phyloP scores from a whole-genome alignment of 1,284 basidiomycete species.

The Marasmius fiardii region DNA sequence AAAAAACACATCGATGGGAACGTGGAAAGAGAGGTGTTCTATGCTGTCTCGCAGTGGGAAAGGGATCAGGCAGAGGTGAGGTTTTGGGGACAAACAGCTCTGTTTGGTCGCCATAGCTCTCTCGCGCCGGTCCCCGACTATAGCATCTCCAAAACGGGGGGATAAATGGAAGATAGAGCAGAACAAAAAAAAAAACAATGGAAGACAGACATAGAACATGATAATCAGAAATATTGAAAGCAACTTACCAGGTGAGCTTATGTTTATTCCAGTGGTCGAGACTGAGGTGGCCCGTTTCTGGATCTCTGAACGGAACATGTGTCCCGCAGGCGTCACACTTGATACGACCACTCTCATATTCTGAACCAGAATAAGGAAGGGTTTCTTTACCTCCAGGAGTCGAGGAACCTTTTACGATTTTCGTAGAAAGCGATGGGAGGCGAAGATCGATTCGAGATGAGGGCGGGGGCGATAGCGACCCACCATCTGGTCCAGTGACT shows the following conservation, averaged over 20 bases:
- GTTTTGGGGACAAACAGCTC: too few relatives aligned
- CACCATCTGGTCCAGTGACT: not conserved
- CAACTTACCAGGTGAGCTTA: slow-evolving; percentile 47
- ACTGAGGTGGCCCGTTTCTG: slow-evolving; percentile 55
- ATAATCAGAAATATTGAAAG: not conserved
- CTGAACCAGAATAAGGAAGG: slow-evolving; percentile 11
- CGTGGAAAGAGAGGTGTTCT: too few relatives aligned
- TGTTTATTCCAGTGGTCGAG: slow-evolving; percentile 69
- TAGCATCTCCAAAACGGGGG: too few relatives aligned
- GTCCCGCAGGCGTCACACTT: slow-evolving; percentile 60
- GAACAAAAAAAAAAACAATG: not conserved
- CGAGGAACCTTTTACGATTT: not conserved
- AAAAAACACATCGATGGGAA: too few relatives aligned
- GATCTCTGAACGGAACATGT: slow-evolving; percentile 62
- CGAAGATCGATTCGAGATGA: not conserved
- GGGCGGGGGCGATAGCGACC: not conserved
- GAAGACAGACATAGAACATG: too few relatives aligned
- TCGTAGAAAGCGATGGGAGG: not conserved
- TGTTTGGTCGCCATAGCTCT: too few relatives aligned
- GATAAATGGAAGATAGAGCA: too few relatives aligned
- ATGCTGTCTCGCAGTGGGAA: too few relatives aligned
- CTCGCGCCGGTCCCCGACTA: too few relatives aligned
- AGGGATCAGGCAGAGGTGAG: too few relatives aligned
- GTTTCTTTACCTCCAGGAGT: not conserved
- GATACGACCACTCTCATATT: slow-evolving; percentile 57